Percentiles rank a stretch among this genome's conserved stretches.
These are phyloP conservation scores for Colletotrichum gigasporum DNA, from an alignment of 2,329 filamentous ascomycete species.

Conservation along the genomic window DNA sequence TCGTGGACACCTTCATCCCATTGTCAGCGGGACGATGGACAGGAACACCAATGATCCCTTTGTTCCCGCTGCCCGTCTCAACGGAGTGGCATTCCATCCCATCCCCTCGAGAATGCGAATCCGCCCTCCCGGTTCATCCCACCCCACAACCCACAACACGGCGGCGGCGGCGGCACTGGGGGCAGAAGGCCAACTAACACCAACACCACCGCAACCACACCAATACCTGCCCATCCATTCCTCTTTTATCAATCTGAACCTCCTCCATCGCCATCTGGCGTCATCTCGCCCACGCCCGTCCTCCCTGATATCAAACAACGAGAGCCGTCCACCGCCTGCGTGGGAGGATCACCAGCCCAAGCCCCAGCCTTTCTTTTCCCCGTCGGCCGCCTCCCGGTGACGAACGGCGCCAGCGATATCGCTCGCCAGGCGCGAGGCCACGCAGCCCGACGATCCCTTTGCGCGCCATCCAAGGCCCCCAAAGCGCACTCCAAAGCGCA, in stretches of 20 bases:
- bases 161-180: neutral
- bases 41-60: slow-evolving; percentile 1
- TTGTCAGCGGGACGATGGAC: slow-evolving; percentile 10
- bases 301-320: neutral
- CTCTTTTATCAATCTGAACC: neutral
- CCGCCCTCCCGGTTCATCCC: slow-evolving; percentile 13
- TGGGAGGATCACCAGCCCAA: neutral
- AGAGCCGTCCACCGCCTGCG: neutral
- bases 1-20: slow-evolving; percentile 15
- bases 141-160: slow-evolving; percentile 14
- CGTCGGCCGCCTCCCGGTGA: neutral
- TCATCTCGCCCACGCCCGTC: neutral
- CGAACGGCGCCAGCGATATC: neutral
- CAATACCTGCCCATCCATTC: neutral
- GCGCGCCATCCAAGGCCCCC: neutral
- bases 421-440: neutral
- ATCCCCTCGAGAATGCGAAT: neutral
- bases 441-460: slow-evolving; percentile 5
- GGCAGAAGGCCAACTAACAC: neutral
- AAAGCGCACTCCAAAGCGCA: slow-evolving; percentile 3
- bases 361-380: neutral
- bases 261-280: neutral
- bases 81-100: neutral
- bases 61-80: slow-evolving; percentile 8
- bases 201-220: neutral